Conservation (phyloP, 208 protist species). For the Trypanosoma boissoni region DNA sequence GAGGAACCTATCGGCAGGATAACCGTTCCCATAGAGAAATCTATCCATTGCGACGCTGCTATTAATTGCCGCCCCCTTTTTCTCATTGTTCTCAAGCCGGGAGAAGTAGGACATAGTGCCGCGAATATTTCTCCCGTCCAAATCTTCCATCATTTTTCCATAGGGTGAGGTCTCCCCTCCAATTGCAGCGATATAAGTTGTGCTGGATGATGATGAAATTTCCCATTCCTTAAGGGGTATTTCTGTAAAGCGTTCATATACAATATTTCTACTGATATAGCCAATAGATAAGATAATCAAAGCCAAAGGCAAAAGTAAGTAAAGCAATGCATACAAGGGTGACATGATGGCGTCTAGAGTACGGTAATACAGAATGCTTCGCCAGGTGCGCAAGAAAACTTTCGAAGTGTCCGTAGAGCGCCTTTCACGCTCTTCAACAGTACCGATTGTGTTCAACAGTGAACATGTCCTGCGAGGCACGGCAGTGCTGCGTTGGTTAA, state of each 20-base stretch:
- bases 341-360: constrained; percentile 9
- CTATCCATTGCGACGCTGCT: constrained; percentile 14
- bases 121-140: constrained; percentile 3
- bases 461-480: not conserved
- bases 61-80: not conserved
- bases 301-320: not conserved
- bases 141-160: not conserved
- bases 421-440: not conserved
- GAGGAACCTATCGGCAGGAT: not conserved
- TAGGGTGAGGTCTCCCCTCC: not conserved
- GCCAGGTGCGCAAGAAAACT: not conserved
- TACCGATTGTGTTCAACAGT: not conserved
- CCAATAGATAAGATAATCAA: not conserved
- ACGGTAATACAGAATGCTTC: constrained; percentile 2
- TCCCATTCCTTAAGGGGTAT: constrained; percentile 9
- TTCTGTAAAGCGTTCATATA: not conserved
- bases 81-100: not conserved
- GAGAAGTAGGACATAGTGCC: constrained; percentile 1
- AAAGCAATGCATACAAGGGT: not conserved
- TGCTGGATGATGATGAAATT: constrained; percentile 6
- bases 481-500: not conserved
- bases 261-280: not conserved
- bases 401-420: too few species aligned
- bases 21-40: not conserved
- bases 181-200: constrained; percentile 4